Percentiles rank a stretch among this genome's conserved stretches.
Evolutionary conservation across 2,329 filamentous ascomycete genomes (phyloP).

Genomic region (Aspergillus candidus): DNA sequence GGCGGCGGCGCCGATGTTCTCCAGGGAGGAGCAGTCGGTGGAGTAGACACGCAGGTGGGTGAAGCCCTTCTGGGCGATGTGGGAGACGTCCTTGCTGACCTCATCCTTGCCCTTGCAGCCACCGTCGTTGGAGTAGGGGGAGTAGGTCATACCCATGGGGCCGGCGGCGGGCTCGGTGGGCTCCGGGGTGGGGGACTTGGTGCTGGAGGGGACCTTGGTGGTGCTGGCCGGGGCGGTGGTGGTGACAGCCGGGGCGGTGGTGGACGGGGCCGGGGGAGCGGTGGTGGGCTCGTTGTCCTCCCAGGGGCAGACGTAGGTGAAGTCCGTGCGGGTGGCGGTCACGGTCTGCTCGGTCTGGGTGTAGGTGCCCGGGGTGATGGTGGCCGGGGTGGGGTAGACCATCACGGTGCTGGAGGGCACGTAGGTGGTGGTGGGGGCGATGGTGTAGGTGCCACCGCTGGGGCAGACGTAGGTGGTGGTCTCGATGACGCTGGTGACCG

Average conservation of each 20-base stretch:
- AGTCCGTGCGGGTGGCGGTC: conserved; percentile 63
- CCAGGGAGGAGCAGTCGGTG: conserved; percentile 79
- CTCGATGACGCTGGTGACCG: conserved; percentile 61
- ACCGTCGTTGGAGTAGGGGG: conserved; percentile 57
- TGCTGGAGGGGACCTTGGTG: conserved; percentile 19
- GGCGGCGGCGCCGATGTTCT: conserved; percentile 66
- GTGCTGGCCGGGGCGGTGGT: conserved; percentile 19
- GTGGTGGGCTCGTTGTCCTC: conserved; percentile 32
- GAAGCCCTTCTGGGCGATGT: conserved; percentile 63
- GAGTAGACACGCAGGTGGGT: conserved; percentile 74
- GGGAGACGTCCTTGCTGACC: conserved; percentile 55
- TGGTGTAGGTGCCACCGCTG: conserved; percentile 67
- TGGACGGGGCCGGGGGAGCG: conserved; percentile 21
- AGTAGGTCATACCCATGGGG: conserved; percentile 74
- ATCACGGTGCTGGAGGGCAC: conserved; percentile 48
- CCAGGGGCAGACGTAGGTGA: conserved; percentile 66
- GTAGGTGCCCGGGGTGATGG: conserved; percentile 65
- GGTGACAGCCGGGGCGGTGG: conserved; percentile 15
- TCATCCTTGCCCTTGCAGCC: conserved; percentile 59
- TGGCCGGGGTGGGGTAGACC: conserved; percentile 60
- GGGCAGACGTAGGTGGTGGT: conserved; percentile 70
- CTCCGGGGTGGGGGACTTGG: conserved; percentile 15
- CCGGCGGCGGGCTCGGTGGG: conserved; percentile 26
- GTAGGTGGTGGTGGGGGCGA: conserved; percentile 61
- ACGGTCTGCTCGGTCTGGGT: conserved; percentile 60